Percentiles rank a stretch among this genome's conserved stretches.
Evolutionary conservation across 2,329 filamentous ascomycete species (phyloP).

Genomic region (Coniella vitis): DNA sequence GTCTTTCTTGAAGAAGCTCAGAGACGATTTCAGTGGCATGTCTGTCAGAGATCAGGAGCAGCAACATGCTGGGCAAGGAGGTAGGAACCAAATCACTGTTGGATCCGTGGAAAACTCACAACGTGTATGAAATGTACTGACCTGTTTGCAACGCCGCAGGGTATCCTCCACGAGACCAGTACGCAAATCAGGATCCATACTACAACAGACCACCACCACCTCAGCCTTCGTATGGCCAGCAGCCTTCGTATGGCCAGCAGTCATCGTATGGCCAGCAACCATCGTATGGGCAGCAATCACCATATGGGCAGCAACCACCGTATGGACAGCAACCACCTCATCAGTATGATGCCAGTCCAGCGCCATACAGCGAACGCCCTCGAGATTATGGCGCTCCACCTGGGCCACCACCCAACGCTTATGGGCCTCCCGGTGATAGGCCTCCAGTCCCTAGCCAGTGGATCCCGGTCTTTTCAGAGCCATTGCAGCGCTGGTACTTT

Average conservation of each 20-base stretch:
- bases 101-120: neutral
- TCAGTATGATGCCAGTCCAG: neutral
- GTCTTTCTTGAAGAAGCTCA: constrained; percentile 31
- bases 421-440: constrained; percentile 22
- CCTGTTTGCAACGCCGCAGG: neutral
- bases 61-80: constrained; percentile 15
- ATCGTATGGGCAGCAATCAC: constrained; percentile 1
- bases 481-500: constrained; percentile 49
- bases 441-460: constrained; percentile 47
- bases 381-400: constrained; percentile 18
- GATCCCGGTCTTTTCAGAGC: constrained; percentile 48
- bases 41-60: constrained; percentile 24
- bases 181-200: constrained; percentile 8
- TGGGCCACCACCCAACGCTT: constrained; percentile 15
- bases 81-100: neutral
- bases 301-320: constrained; percentile 12
- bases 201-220: neutral
- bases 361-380: constrained; percentile 2
- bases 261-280: constrained; percentile 12
- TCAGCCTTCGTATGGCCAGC: neutral
- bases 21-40: constrained; percentile 34
- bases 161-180: constrained; percentile 11
- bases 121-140: neutral
- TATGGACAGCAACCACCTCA: constrained; percentile 15
- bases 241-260: constrained; percentile 9